A percentile compares a stretch with the other conserved stretches of the same genome.
Conservation (phyloP, 768 basidiomycete genomes). For the Lactifluus echinatus region DNA sequence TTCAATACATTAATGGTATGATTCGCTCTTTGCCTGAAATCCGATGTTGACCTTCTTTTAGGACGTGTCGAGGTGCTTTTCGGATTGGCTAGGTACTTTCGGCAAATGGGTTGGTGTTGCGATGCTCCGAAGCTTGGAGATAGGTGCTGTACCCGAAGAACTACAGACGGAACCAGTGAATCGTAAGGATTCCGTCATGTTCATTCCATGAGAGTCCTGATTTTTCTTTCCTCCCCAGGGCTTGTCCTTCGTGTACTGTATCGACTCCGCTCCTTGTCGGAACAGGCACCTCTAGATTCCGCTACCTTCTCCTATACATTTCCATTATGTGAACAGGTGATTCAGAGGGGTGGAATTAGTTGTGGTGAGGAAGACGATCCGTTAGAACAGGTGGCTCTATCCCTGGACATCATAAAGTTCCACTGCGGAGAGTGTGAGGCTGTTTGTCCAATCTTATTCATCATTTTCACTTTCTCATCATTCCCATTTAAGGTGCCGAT, state of each 20-base stretch:
- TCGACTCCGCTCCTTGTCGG: slow-evolving; percentile 69
- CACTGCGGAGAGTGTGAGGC: slow-evolving; percentile 66
- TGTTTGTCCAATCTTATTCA: neutral
- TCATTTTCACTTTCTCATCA: neutral
- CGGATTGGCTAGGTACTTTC: slow-evolving; percentile 62
- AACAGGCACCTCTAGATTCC: slow-evolving; percentile 74
- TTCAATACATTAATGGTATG: slow-evolving; percentile 77
- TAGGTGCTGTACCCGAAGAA: slow-evolving; percentile 61
- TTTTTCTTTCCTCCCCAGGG: slow-evolving; percentile 39
- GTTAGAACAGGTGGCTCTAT: slow-evolving; percentile 72
- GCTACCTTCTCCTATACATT: slow-evolving; percentile 79
- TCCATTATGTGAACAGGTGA: slow-evolving; percentile 63
- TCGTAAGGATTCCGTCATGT: slow-evolving; percentile 31
- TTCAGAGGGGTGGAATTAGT: slow-evolving; percentile 59
- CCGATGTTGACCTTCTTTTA: slow-evolving; percentile 24
- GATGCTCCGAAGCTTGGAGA: slow-evolving; percentile 63
- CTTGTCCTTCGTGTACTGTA: slow-evolving; percentile 81
- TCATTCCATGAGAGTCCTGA: neutral
- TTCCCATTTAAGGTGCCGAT: slow-evolving; percentile 48
- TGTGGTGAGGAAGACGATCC: slow-evolving; percentile 63
- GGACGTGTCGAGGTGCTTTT: slow-evolving; percentile 63
- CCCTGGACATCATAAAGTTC: slow-evolving; percentile 59
- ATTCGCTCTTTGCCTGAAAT: neutral
- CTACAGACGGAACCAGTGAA: slow-evolving; percentile 63
- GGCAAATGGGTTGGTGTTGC: slow-evolving; percentile 75